phyloP scores from a whole-genome alignment of 106 monocot genomes.

The Dioscorea alata region DNA sequence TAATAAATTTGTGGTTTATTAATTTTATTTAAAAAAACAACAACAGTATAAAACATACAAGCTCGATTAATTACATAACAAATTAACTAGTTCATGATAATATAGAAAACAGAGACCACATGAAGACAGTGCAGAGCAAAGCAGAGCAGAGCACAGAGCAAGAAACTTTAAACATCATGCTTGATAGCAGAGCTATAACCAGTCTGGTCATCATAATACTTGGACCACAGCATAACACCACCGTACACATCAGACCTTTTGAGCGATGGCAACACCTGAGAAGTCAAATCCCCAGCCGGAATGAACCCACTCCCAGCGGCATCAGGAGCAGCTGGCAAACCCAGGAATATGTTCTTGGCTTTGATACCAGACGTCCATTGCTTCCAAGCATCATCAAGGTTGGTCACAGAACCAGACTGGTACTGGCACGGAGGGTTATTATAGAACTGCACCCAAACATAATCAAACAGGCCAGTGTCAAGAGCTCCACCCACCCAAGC shows the following conservation, averaged over 20 bases:
- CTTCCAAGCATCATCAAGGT: neutral
- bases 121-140: too few species aligned
- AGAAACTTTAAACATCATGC: conserved; percentile 3
- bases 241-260: neutral
- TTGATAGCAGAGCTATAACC: neutral
- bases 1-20: too few species aligned
- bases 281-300: neutral
- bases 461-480: conserved; percentile 10
- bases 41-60: too few species aligned
- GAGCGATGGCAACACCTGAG: neutral
- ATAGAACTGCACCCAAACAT: neutral
- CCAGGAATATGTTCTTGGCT: neutral
- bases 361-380: neutral
- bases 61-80: too few species aligned
- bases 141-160: too few species aligned
- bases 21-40: too few species aligned
- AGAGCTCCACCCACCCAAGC: conserved; percentile 20
- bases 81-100: too few species aligned
- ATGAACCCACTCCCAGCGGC: neutral
- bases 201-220: neutral
- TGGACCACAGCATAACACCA: neutral
- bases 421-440: conserved; percentile 3
- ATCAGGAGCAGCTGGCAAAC: neutral
- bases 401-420: neutral
- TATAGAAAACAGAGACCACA: too few species aligned